Base-by-base conservation (phyloP, 257 asterid genomes). In the Lantana camara region DNA sequence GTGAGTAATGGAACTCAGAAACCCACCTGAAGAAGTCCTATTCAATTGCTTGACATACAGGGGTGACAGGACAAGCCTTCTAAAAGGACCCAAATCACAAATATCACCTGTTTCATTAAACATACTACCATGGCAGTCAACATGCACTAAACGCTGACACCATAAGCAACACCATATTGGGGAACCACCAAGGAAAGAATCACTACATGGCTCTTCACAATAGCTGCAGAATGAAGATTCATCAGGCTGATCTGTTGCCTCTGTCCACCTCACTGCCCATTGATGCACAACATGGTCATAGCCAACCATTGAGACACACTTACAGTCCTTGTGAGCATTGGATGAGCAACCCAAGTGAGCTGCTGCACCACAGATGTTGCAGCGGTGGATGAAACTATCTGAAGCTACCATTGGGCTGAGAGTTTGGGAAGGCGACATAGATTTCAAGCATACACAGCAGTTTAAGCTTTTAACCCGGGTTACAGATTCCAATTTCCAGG, bases 131-230 rank as follows among this genome's bases (percentile, higher is more conserved):
- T 88, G 99, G 77, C 99, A 94, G 61, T 94, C 99, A 66, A 90
- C 98, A 79, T 94, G 99, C 49, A 94, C 95, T 68, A 94, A 65
- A 16, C 91, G 95, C 75, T 90, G 99, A 75, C 99, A 94, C 99
- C 99, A 94, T 63, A 94, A 73, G 83, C 99, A 94, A 75, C 96
- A 83, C 99, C 99, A 94, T 51, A 94, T 83, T 22, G 99, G 98
- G 64, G 99, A 90, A 37, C 95, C 99, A 56, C 93, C 96, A 67
- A 94, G 96, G 79, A 94, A 90, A 48, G 96, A 88, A 63, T 81
- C 74, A 77, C 87, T 87, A 78, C 98, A 92, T 42, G 96, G 96
- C 88, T 94, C 99, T 63, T 94, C 99, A 66, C 99, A 94, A 78
- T 90, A 83, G 75, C 95, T 88, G 67, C 99, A 94, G 75, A 86